Evolutionary conservation across 2,329 filamentous ascomycete genomes (phyloP), one percentile per base, ranked within the genome.

Genomic region (Boeremia exigua): DNA sequence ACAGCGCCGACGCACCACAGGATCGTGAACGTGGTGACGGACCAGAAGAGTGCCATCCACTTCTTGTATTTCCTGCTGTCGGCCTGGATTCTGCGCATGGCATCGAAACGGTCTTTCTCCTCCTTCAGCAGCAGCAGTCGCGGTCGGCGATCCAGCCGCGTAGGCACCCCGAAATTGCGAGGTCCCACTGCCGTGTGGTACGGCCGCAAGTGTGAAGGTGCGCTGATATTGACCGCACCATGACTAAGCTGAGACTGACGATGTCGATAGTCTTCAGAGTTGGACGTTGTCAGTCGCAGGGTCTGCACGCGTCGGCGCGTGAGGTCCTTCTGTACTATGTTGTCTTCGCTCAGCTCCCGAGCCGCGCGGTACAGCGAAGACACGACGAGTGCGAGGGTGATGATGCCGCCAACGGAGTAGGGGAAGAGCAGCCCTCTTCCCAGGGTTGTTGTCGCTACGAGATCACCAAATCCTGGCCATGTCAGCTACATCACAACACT

Each of bases 351-450:
- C 28, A 89, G 76, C 56, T 88, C 83, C 9, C 76, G 67, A 2
- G 83, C 83, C 56, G 88, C 88, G 38, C 81, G 90, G 30, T 90
- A 85, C 59, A 96, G 91, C 34, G 89, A 92, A 17, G 87, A 87
- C 23, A 96, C 88, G 51, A 96, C 88, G 23, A 96, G 80, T 85
- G 90, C 92, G 1, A 96, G 82, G 63, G 90, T 93, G 57, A 96
- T 89, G 53, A 95, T 88, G 2, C 93, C 93, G 6, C 92, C 81
- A 0, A 96, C 85, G 0, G 92, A 88, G 64, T 90, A 97, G 0
- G 93, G 93, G 48, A 96, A 88, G 28, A 96, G 79, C 2, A 97
- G 80, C 0, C 86, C 89, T 36, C 88, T 83, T 0, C 86, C 87
- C 0, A 90, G 75, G 14, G 82, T 68, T 6, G 80, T 84, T 0